Base-by-base conservation (phyloP, 2,329 filamentous ascomycete genomes). In the Pyricularia grisea region DNA sequence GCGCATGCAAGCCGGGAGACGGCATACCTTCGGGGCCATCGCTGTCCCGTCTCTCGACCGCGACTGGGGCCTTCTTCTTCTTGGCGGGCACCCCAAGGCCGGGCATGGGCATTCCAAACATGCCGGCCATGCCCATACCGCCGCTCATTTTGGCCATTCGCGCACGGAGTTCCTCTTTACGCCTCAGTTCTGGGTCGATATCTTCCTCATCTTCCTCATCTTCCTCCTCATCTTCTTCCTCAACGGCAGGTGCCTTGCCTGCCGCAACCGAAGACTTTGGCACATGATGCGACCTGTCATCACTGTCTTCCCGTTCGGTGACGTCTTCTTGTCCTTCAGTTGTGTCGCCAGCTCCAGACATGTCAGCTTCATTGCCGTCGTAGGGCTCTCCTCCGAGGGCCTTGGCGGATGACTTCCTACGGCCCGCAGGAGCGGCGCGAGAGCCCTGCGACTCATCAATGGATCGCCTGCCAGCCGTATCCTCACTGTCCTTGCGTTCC, bases 91-190 rank as follows among this genome's bases (percentile, higher is more conserved):
- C 76, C n/a, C 80, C 78, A 28, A 78, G 77, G 4, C 79, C 80
- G 70, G 85, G 81, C 80, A 90, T 85, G 20, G 89, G 86, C 77
- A 93, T 87, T 23, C 92, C 92, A 78, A 97, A 96, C 89, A 98
- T 95, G 74, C 93, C 92, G 77, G 93, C 89, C 90, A 98, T 97
- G 65, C 93, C 93, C 92, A 97, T 97, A 27, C 94, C 94, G 69
- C 94, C 94, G 73, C 94, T 97, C 91, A 99, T 95, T 81, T 97
- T 97, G 65, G 95, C 95, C 93, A 99, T 99, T 74, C 95, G 89
- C 71, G 95, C 93, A 70, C 95, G 88, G 36, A 99, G 84, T 77
- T 97, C 94, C 79, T 97, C 89, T 76, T 90, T 92, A 68, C 94
- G 90, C 73, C 88, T 89, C 27, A 92, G 85, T 77, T 99, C 95